phyloP scores from a whole-genome alignment of 306 rosid species.

The Trifolium dubium region DNA sequence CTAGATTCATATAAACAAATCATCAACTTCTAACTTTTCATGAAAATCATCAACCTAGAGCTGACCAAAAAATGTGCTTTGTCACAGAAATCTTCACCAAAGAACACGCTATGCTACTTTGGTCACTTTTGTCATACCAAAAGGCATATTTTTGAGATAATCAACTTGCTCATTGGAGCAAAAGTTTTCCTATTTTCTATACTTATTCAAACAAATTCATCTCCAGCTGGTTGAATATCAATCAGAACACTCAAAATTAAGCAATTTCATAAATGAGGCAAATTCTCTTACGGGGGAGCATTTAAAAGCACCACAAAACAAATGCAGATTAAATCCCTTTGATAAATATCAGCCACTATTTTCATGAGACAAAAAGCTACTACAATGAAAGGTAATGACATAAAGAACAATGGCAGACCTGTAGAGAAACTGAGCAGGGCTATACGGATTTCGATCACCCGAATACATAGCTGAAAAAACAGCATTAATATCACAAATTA shows the following conservation, averaged over 20 bases:
- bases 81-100: conserved; percentile 30
- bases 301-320: conserved; percentile 36
- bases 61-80: conserved; percentile 13
- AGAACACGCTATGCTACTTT: conserved; percentile 15
- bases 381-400: conserved; percentile 22
- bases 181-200: background rate
- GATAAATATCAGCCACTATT: conserved; percentile 33
- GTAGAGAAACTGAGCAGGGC: conserved; percentile 87
- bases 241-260: conserved; percentile 37
- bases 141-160: background rate
- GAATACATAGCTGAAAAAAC: conserved; percentile 78
- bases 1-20: conserved; percentile 35
- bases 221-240: conserved; percentile 28
- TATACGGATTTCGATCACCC: conserved; percentile 71
- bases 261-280: conserved; percentile 42
- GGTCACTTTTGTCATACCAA: conserved; percentile 27
- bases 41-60: conserved; percentile 37
- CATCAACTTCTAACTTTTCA: conserved; percentile 26
- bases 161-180: conserved; percentile 28
- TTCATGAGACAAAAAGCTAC: conserved; percentile 26
- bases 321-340: conserved; percentile 24
- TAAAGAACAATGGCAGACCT: conserved; percentile 67
- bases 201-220: conserved; percentile 23
- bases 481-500: conserved; percentile 78
- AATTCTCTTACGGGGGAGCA: conserved; percentile 6